Evolutionary conservation across 2,329 filamentous ascomycete genomes (phyloP).

Genomic region (Lomentospora prolificans): DNA sequence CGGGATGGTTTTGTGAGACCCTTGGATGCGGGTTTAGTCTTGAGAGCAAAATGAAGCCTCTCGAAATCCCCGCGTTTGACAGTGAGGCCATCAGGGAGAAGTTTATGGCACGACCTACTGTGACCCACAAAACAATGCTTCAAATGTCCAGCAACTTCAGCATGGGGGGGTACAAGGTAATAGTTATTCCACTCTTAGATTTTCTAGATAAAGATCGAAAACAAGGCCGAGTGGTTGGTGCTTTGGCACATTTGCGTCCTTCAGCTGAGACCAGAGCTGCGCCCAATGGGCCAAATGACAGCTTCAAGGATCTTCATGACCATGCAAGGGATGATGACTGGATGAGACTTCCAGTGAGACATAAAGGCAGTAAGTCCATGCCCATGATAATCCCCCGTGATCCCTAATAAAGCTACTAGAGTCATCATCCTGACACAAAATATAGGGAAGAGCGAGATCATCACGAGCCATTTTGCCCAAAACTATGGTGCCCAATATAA

Average conservation of each 20-base stretch:
- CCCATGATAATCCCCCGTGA: background rate
- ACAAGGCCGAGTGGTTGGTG: constrained; percentile 32
- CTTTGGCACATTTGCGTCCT: constrained; percentile 46
- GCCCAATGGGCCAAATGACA: constrained; percentile 46
- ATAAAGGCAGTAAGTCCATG: constrained; percentile 22
- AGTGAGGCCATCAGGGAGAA: constrained; percentile 1
- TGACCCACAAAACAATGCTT: background rate
- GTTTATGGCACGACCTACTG: constrained; percentile 1
- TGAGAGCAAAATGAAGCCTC: constrained; percentile 16
- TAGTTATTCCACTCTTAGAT: constrained; percentile 31
- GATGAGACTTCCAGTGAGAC: constrained; percentile 28
- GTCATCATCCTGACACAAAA: constrained; percentile 18
- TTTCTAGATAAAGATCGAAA: constrained; percentile 15
- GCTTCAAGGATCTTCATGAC: constrained; percentile 43
- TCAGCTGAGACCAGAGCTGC: constrained; percentile 40
- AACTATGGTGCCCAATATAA: constrained; percentile 60
- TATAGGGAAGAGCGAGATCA: constrained; percentile 28
- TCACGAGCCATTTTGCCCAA: constrained; percentile 41
- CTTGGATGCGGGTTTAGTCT: constrained; percentile 37
- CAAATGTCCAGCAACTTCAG: constrained; percentile 10
- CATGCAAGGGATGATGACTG: constrained; percentile 25
- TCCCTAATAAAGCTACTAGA: too few species aligned
- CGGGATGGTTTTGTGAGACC: constrained; percentile 50
- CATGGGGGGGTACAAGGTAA: constrained; percentile 24
- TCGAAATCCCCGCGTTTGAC: constrained; percentile 15